Evolutionary conservation across 225 moss, liverwort and hornwort genomes (phyloP), one percentile per base, ranked within the genome.

Genomic region (Neckera pumila): DNA sequence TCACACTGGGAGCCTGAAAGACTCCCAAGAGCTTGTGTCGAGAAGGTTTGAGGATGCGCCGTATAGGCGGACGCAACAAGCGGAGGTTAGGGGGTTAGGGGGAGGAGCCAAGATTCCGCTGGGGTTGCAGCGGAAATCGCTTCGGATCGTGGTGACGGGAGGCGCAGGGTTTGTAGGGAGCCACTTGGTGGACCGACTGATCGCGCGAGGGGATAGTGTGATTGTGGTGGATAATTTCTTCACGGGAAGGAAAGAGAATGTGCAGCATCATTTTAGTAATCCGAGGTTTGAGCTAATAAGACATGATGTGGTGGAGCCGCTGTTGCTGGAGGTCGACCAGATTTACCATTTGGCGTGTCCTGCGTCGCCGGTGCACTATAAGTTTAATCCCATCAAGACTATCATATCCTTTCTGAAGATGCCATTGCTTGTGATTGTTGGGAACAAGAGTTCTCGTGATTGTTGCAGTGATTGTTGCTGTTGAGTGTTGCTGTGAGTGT

Each of bases 161-260:
- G 95, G 95, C 8, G 95, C 95, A 40, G 95, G 95, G 74, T 95
- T 95, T 34, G 93, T 95, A 15, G 95, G 95, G 42, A 93, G 93
- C 22, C 95, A 95, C 67, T 43, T 95, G 75, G 95, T 95, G 72
- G 95, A 95, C 72, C 88, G 91, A 77, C 61, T 95, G 85, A 95
- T 95, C 71, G 92, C 86, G 79, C 84, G 93, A 3, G 93, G 95
- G 9, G 93, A 93, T 36, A 90, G 92, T 45, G 95, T 95, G 27
- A 95, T 95, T 11, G 95, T 95, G 63, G 92, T 95, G 54, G 95
- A 95, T 59, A 95, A 95, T 75, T 91, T 95, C 86, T 95, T 95
- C 86, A 93, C 95, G 62, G 95, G 95, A 5, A 76, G 93, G 80
- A 93, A 93, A 60, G 95, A 95, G 86, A 95, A 95, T 87, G 92